Percentiles rank a stretch among this genome's conserved stretches.
These are phyloP conservation scores for Corylus heterophylla DNA, from an alignment of 306 rosid genomes.

Conservation along the genomic window DNA sequence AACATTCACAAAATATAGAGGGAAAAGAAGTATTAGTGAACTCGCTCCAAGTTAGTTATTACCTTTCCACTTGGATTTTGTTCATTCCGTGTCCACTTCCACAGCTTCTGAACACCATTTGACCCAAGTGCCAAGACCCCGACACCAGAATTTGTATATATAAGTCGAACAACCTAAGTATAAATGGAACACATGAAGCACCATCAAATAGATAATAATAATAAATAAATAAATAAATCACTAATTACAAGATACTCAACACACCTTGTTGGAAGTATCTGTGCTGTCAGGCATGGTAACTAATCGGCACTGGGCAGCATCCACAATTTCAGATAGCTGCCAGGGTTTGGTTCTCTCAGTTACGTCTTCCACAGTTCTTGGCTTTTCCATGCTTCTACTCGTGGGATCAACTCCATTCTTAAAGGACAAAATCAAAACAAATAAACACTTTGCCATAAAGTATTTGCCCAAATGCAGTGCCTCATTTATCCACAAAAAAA, in stretches of 20 bases:
- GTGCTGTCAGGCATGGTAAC: slow-evolving; percentile 76
- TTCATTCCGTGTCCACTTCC: slow-evolving; percentile 85
- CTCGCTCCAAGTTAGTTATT: slow-evolving; percentile 12
- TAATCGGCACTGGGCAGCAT: slow-evolving; percentile 67
- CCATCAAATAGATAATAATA: slow-evolving; percentile 19
- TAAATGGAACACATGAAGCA: slow-evolving; percentile 6
- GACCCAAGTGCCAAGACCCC: slow-evolving; percentile 91
- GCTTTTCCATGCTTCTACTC: slow-evolving; percentile 61
- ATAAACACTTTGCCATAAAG: slow-evolving; percentile 22
- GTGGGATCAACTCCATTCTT: slow-evolving; percentile 69
- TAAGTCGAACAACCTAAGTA: slow-evolving; percentile 71
- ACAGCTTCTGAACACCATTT: slow-evolving; percentile 79
- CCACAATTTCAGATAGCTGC: slow-evolving; percentile 82
- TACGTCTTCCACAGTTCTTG: slow-evolving; percentile 57
- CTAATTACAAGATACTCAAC: slow-evolving; percentile 27
- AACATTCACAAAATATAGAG: slow-evolving; percentile 17
- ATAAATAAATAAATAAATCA: neutral
- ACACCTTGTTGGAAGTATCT: slow-evolving; percentile 78
- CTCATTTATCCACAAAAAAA: neutral
- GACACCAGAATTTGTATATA: slow-evolving; percentile 73
- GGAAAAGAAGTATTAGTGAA: slow-evolving; percentile 2
- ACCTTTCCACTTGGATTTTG: slow-evolving; percentile 79
- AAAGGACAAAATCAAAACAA: slow-evolving; percentile 37
- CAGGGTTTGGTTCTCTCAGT: slow-evolving; percentile 66
- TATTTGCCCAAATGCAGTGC: slow-evolving; percentile 7